Percentiles rank a stretch among this genome's conserved stretches.
phyloP scores from a whole-genome alignment of 345 rosid species.

The Rhodamnia argentea region DNA sequence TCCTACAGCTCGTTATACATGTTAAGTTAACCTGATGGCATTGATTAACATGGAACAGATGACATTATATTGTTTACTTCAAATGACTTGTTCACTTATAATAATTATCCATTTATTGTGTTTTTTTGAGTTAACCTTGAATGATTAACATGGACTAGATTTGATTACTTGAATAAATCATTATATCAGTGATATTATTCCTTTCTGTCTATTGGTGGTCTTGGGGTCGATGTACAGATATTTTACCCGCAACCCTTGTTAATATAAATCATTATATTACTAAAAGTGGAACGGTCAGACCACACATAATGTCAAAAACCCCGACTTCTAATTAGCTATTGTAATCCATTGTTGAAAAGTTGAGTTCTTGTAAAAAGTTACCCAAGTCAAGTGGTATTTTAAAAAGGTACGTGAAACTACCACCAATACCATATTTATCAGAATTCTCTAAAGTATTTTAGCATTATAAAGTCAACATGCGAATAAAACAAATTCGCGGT shows the following conservation, averaged over 20 bases:
- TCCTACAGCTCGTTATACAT: not conserved
- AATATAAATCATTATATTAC: not conserved
- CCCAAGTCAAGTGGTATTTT: not conserved
- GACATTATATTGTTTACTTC: not conserved
- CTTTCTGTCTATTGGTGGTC: not conserved
- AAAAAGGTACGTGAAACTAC: not conserved
- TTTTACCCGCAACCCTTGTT: not conserved
- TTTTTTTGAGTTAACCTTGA: no score
- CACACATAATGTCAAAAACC: not conserved
- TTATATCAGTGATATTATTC: not conserved
- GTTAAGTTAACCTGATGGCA: not conserved
- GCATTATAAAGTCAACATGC: not conserved
- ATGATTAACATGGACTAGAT: not conserved
- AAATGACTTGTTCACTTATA: not conserved
- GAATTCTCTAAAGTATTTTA: not conserved
- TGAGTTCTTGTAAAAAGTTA: not conserved
- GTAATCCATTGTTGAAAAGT: not conserved
- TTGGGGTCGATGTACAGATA: not conserved
- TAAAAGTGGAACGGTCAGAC: not conserved
- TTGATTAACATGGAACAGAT: not conserved
- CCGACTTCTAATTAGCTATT: not conserved
- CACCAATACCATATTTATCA: not conserved
- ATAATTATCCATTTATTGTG: no score
- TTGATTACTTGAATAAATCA: not conserved
- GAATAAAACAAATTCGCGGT: not conserved